Evolutionary conservation across 352 stramenopile species (phyloP).

Genomic region (Phytophthora uliginosa): DNA sequence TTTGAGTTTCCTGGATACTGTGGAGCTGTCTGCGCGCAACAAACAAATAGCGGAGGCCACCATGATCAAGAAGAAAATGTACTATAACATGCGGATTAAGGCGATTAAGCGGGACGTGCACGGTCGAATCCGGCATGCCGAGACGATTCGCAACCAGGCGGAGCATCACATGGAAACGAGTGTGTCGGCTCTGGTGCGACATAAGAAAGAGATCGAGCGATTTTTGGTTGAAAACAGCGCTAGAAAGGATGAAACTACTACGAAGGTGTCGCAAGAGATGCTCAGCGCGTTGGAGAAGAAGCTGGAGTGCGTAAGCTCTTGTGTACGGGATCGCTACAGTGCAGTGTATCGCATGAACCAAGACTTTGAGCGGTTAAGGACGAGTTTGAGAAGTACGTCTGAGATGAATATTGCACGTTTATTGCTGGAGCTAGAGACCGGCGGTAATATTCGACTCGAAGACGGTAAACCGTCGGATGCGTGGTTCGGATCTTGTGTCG

Average conservation of each 20-base stretch:
- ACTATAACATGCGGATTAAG: conserved; percentile 96
- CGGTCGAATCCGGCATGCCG: conserved; percentile 55
- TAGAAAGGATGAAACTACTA: background rate
- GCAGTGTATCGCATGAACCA: conserved; percentile 62
- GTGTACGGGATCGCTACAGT: conserved; percentile 49
- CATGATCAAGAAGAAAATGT: conserved; percentile 97
- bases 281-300: conserved; percentile 49
- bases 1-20: conserved; percentile 76
- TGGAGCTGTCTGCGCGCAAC: conserved; percentile 79
- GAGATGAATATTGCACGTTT: conserved; percentile 86
- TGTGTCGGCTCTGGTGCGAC: conserved; percentile 47
- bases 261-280: conserved; percentile 21
- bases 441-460: conserved; percentile 93
- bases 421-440: conserved; percentile 92
- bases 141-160: conserved; percentile 52
- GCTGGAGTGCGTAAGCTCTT: conserved; percentile 47
- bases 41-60: conserved; percentile 92
- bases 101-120: conserved; percentile 88
- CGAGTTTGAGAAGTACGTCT: conserved; percentile 55
- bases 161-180: conserved; percentile 65
- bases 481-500: conserved; percentile 89
- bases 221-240: conserved; percentile 38
- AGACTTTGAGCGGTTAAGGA: conserved; percentile 66
- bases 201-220: conserved; percentile 81
- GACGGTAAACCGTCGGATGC: conserved; percentile 85